These are phyloP conservation scores for Suaeda aralocaspica DNA, from an alignment of 148 eudicot species.

Conservation along the genomic window DNA sequence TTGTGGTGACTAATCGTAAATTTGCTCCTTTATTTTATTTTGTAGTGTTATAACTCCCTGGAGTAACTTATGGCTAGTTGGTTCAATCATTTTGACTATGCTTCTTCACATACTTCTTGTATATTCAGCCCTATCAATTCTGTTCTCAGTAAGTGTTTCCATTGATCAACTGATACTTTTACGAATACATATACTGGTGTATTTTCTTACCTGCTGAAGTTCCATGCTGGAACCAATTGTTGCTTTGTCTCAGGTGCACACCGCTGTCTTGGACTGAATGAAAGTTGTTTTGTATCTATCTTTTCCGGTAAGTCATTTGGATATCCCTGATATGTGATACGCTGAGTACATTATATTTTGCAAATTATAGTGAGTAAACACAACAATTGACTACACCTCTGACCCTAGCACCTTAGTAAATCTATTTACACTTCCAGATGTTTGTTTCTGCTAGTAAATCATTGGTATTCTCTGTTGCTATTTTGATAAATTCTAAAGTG, in stretches of 20 bases:
- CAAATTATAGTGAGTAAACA: background rate
- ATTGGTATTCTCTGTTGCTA: background rate
- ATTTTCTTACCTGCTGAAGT: background rate
- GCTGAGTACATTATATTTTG: background rate
- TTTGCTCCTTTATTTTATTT: slow-evolving; percentile 18
- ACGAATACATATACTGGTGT: background rate
- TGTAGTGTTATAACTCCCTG: slow-evolving; percentile 85
- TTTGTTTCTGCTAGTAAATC: background rate
- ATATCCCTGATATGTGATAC: too few species aligned
- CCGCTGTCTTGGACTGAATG: slow-evolving; percentile 93
- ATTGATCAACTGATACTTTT: background rate
- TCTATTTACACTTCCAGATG: too few species aligned
- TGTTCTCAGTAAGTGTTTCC: slow-evolving; percentile 78
- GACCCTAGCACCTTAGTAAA: background rate
- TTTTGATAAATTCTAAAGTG: background rate
- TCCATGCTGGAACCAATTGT: background rate
- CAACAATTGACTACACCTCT: background rate
- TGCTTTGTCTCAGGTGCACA: slow-evolving; percentile 65
- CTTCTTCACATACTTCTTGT: slow-evolving; percentile 84
- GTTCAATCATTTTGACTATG: slow-evolving; percentile 81
- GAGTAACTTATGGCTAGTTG: slow-evolving; percentile 98
- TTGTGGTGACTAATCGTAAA: slow-evolving; percentile 14
- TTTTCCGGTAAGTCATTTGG: slow-evolving; percentile 69
- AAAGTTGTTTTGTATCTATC: slow-evolving; percentile 81
- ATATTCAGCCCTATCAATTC: slow-evolving; percentile 78